Evolutionary conservation across 2,329 filamentous ascomycete genomes (phyloP).

Genomic region (Corynespora cassiicola): DNA sequence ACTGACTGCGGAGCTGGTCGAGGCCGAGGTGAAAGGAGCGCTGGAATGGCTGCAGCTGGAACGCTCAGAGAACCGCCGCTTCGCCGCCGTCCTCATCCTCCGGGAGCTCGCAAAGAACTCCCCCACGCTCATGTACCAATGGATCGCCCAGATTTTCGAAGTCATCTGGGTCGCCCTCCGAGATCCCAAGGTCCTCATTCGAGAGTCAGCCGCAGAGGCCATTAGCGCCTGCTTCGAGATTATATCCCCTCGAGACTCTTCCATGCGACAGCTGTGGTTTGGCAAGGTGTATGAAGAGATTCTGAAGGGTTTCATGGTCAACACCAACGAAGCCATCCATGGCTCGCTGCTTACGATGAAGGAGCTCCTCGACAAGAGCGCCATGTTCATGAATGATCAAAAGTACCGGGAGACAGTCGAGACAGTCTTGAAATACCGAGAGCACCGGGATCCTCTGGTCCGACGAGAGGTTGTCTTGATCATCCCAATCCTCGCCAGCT

Average conservation of each 20-base stretch:
- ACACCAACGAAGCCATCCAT: conserved; percentile 86
- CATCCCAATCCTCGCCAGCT: conserved; percentile 91
- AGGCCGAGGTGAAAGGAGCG: conserved; percentile 94
- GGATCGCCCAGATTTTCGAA: conserved; percentile 93
- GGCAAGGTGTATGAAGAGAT: conserved; percentile 88
- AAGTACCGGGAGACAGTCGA: conserved; percentile 89
- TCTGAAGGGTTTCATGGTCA: conserved; percentile 74
- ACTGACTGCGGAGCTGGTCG: conserved; percentile 92
- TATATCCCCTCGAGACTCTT: conserved; percentile 88
- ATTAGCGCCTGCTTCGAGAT: conserved; percentile 96
- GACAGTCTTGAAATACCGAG: conserved; percentile 89
- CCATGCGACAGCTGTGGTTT: conserved; percentile 88
- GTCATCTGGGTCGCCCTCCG: conserved; percentile 94
- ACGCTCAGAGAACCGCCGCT: conserved; percentile 88
- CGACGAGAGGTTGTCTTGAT: conserved; percentile 88
- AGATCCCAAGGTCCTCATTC: conserved; percentile 88
- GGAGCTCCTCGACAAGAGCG: conserved; percentile 90
- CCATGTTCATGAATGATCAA: conserved; percentile 98
- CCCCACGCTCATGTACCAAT: conserved; percentile 93
- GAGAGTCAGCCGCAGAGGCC: conserved; percentile 89
- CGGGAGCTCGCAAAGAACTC: conserved; percentile 91
- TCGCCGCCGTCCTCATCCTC: conserved; percentile 89
- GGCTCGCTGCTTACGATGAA: conserved; percentile 93
- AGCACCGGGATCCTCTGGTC: conserved; percentile 87
- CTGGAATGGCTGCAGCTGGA: conserved; percentile 97